Conservation (phyloP, 805 yeast species). For the Ogataea naganishii region DNA sequence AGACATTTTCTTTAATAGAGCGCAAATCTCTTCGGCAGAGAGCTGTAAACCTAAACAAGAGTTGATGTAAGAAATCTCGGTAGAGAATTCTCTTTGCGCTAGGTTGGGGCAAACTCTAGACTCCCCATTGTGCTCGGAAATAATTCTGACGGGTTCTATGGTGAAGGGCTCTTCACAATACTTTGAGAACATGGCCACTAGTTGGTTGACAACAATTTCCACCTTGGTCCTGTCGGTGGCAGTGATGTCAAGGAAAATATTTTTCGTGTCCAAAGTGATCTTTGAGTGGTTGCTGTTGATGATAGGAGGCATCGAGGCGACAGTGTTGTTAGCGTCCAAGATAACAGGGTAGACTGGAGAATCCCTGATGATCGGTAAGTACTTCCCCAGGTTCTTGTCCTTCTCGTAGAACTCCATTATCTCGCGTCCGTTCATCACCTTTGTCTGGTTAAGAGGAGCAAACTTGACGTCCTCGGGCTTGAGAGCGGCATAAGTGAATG, state of each 20-base stretch:
- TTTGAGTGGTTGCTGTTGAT: constrained; percentile 90
- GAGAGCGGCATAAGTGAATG: constrained; percentile 77
- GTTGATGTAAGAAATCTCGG: constrained; percentile 80
- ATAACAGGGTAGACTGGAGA: constrained; percentile 89
- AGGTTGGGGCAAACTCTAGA: constrained; percentile 71
- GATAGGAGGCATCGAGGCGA: constrained; percentile 93
- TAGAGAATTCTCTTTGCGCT: constrained; percentile 55
- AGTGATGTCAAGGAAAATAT: constrained; percentile 87
- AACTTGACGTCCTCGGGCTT: constrained; percentile 71
- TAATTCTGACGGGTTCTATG: constrained; percentile 82
- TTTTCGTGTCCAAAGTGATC: constrained; percentile 74
- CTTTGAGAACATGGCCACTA: constrained; percentile 92
- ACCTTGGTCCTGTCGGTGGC: constrained; percentile 94
- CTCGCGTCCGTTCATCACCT: constrained; percentile 63
- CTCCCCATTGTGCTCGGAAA: constrained; percentile 72
- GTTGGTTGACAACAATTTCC: constrained; percentile 83
- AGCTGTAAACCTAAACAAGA: constrained; percentile 84
- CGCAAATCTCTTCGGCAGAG: constrained; percentile 56
- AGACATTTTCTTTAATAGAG: constrained; percentile 74
- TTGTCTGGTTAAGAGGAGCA: constrained; percentile 64
- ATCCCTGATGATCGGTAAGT: constrained; percentile 77
- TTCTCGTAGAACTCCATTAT: constrained; percentile 84
- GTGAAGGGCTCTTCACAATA: constrained; percentile 77
- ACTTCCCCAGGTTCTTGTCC: constrained; percentile 86
- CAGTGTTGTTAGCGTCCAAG: constrained; percentile 63